Conservation (phyloP, 257 asterid species). For the Craterostigma plantagineum region DNA sequence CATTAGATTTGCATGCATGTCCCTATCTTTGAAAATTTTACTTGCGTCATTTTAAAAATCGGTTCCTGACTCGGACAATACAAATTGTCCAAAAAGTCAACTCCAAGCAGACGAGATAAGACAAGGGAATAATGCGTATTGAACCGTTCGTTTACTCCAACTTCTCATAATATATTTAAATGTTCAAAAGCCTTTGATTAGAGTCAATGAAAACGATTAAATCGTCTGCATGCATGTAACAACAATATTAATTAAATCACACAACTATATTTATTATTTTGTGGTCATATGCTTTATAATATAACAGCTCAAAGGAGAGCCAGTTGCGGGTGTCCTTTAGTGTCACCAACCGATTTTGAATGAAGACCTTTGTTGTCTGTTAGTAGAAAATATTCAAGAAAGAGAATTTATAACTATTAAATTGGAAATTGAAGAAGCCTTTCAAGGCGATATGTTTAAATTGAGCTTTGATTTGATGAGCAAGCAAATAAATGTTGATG, state of each 20-base stretch:
- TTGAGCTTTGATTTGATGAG: no score
- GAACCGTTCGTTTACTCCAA: not conserved
- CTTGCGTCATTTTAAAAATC: conserved; percentile 4
- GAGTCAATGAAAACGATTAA: no score
- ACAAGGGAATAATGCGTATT: conserved; percentile 22
- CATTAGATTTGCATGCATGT: conserved; percentile 8
- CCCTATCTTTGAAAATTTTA: conserved; percentile 13
- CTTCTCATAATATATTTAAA: not conserved
- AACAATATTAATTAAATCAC: no score
- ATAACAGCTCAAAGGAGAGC: conserved; percentile 12
- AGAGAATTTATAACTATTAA: conserved; percentile 4
- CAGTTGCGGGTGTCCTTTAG: conserved; percentile 21
- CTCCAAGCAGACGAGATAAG: conserved; percentile 22
- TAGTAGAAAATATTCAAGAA: not conserved
- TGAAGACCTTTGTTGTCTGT: not conserved
- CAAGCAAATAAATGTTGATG: no score
- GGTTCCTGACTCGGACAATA: conserved; percentile 19
- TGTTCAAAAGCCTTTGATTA: no score
- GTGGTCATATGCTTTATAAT: not conserved
- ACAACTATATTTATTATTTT: no score
- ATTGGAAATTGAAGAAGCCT: not conserved
- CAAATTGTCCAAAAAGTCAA: conserved; percentile 26
- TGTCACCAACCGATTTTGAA: conserved; percentile 11
- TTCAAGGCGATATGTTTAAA: no score
- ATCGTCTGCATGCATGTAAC: no score